Evolutionary conservation across 495 filamentous ascomycete species (phyloP).

Genomic region (Penicillium egyptiacum): DNA sequence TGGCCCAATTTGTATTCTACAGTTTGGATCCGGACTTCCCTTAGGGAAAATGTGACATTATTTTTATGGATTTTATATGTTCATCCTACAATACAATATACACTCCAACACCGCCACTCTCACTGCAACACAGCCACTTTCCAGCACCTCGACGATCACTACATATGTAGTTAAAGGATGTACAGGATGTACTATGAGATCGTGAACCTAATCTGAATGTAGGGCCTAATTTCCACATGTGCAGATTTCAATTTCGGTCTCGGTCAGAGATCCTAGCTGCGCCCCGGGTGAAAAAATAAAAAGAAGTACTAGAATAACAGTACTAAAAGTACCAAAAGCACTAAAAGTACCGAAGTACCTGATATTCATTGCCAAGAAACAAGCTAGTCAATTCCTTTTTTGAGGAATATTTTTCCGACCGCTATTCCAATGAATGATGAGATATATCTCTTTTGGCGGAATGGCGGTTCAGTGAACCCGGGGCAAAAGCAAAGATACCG

Average conservation of each 20-base stretch:
- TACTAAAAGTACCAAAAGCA: no score
- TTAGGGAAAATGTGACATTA: background rate
- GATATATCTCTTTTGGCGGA: constrained; percentile 2
- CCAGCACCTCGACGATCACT: no score
- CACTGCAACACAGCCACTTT: no score
- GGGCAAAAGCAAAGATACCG: background rate
- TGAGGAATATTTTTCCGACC: background rate
- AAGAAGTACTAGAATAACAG: no score
- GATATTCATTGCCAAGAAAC: background rate
- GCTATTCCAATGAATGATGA: background rate
- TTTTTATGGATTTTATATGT: background rate
- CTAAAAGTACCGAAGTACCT: background rate
- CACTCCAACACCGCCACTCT: no score
- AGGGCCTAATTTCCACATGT: no score
- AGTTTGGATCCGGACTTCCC: background rate
- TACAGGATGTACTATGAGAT: background rate
- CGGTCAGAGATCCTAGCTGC: no score
- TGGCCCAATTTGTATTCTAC: background rate
- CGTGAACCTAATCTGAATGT: background rate
- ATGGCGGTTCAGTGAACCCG: background rate
- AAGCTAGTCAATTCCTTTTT: background rate
- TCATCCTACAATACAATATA: background rate
- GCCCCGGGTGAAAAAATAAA: no score
- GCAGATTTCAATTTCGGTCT: no score
- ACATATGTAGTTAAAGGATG: background rate